Evolutionary conservation across 768 basidiomycete species (phyloP).

Genomic region (Russula earlei): DNA sequence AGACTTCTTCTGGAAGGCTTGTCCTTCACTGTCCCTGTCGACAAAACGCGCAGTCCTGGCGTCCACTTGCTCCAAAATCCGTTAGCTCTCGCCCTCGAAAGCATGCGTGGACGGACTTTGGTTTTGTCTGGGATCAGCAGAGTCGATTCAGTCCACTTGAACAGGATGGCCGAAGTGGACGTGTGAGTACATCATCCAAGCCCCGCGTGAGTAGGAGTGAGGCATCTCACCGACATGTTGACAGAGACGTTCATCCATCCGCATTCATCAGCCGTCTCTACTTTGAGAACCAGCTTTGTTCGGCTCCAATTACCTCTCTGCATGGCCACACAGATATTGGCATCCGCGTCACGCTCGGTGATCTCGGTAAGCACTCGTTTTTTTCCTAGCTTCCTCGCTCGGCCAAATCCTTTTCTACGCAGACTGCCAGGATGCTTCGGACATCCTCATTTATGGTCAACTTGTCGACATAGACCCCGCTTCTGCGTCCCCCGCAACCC

Average conservation of each 20-base stretch:
- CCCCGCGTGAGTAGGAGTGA: neutral
- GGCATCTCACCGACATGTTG: neutral
- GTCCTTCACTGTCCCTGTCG: constrained; percentile 50
- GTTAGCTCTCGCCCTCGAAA: constrained; percentile 63
- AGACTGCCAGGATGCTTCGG: constrained; percentile 65
- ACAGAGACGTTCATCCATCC: constrained; percentile 61
- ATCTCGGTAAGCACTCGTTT: constrained; percentile 41
- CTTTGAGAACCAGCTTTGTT: constrained; percentile 63
- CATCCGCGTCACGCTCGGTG: constrained; percentile 60
- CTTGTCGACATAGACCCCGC: constrained; percentile 19
- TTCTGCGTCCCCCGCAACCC: constrained; percentile 16
- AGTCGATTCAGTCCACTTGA: constrained; percentile 49
- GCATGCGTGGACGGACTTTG: constrained; percentile 65
- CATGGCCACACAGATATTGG: constrained; percentile 41
- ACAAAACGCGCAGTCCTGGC: constrained; percentile 19
- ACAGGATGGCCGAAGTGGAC: constrained; percentile 43
- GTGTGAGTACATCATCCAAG: constrained; percentile 31
- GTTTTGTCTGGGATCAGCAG: constrained; percentile 46
- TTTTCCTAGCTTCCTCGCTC: neutral
- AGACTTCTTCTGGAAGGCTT: constrained; percentile 63
- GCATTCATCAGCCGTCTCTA: constrained; percentile 54
- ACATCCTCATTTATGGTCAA: constrained; percentile 50
- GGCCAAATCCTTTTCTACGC: neutral
- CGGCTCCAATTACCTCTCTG: constrained; percentile 30
- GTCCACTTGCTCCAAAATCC: constrained; percentile 49